Evolutionary conservation across 257 asterid species (phyloP).

Genomic region (Verbena officinalis): DNA sequence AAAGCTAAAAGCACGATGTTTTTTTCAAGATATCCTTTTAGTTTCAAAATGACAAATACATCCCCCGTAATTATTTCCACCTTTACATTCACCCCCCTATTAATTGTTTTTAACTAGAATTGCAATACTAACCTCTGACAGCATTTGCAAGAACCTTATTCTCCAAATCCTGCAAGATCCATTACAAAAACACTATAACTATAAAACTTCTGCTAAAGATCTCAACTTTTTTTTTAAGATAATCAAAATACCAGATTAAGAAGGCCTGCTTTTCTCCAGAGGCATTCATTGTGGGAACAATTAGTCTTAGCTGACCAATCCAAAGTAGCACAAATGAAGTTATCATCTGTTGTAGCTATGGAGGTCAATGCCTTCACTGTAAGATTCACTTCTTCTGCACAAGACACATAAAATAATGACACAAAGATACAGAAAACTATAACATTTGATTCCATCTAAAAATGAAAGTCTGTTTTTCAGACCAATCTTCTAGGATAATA

Average conservation of each 20-base stretch:
- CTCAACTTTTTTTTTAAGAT: neutral
- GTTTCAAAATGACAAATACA: too few relatives aligned
- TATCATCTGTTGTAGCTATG: slow-evolving; percentile 67
- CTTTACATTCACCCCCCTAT: too few relatives aligned
- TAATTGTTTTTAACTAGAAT: too few relatives aligned
- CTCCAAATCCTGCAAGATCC: slow-evolving; percentile 52
- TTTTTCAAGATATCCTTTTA: neutral
- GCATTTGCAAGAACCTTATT: slow-evolving; percentile 68
- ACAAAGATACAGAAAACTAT: slow-evolving; percentile 25
- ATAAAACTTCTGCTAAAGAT: slow-evolving; percentile 6
- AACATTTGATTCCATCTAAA: slow-evolving; percentile 41
- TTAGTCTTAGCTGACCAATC: slow-evolving; percentile 86
- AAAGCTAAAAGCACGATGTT: neutral
- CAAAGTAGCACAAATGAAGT: slow-evolving; percentile 71
- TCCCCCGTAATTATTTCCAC: too few relatives aligned
- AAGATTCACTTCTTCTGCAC: slow-evolving; percentile 50
- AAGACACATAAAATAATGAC: slow-evolving; percentile 32
- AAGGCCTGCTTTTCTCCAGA: slow-evolving; percentile 71
- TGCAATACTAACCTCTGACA: slow-evolving; percentile 51
- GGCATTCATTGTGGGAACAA: slow-evolving; percentile 66
- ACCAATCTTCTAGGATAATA: slow-evolving; percentile 27
- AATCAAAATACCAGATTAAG: slow-evolving; percentile 49
- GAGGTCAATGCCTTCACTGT: slow-evolving; percentile 43
- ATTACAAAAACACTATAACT: neutral
- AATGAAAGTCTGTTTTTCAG: slow-evolving; percentile 10